phyloP scores from a whole-genome alignment of 1,139 yeast genomes.

The Zygoascus hellenicus region DNA sequence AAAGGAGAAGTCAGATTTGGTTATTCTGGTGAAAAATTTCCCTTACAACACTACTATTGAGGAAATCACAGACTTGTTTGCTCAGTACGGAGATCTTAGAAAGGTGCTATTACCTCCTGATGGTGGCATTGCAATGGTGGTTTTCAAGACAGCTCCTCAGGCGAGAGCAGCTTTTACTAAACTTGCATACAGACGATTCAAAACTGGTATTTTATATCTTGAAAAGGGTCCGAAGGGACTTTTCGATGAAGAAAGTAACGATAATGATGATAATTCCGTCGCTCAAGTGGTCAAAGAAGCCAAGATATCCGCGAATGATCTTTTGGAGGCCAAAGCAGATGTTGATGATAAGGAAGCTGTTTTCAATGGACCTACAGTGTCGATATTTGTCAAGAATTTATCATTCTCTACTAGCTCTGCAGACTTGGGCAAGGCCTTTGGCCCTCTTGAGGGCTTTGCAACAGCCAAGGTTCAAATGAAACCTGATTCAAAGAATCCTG shows the following conservation, averaged over 20 bases:
- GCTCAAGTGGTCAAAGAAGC: constrained; percentile 36
- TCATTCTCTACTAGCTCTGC: constrained; percentile 71
- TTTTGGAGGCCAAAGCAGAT: constrained; percentile 32
- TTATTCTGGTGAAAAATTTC: constrained; percentile 81
- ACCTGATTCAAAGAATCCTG: constrained; percentile 73
- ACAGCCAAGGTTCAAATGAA: constrained; percentile 81
- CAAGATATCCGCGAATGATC: constrained; percentile 24
- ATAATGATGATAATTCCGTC: constrained; percentile 33
- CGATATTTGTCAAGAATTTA: constrained; percentile 86
- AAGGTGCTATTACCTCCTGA: constrained; percentile 92
- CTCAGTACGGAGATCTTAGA: constrained; percentile 71
- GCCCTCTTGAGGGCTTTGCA: constrained; percentile 63
- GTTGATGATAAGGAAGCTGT: constrained; percentile 43
- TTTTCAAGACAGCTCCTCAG: constrained; percentile 73
- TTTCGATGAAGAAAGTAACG: constrained; percentile 46
- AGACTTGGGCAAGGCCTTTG: constrained; percentile 57
- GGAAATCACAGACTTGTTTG: constrained; percentile 76
- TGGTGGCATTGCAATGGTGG: constrained; percentile 95
- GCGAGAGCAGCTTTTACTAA: constrained; percentile 89
- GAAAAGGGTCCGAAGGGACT: constrained; percentile 91
- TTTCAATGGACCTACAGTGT: constrained; percentile 60
- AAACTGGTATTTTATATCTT: constrained; percentile 76
- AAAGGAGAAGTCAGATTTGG: constrained; percentile 73
- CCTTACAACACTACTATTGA: constrained; percentile 78
- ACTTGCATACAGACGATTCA: constrained; percentile 79